Base-by-base conservation (phyloP, 2,329 filamentous ascomycete genomes). In the Aphanocladium album region DNA sequence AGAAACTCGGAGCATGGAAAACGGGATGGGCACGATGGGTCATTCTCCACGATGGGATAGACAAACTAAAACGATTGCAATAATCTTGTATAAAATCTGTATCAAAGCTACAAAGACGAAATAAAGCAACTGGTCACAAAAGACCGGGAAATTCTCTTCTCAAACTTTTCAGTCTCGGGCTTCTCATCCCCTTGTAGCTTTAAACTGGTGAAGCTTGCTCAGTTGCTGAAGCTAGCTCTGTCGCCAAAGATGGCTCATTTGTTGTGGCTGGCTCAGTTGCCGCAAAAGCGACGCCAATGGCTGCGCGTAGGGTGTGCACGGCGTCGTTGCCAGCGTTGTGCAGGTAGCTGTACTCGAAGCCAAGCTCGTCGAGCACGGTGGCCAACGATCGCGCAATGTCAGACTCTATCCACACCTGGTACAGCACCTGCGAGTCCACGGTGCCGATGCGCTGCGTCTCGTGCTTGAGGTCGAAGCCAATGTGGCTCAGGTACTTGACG, bases 271-370 rank as follows among this genome's bases (percentile, higher is more conserved):
- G 35, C 66, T 60, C 58, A 68, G 65, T 35, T 65, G 62, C 9
- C 60, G 41, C 67, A 21, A 74, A 41, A 1, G 71, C 72, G 19
- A 76, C 63, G 0, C 69, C 83, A 7, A 96, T 72, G 79, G 95
- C 83, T 8, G 86, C 88, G 63, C 88, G 86, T 64, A 96, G 74
- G 0, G 91, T 93, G 70, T 89, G 95, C 1, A 86, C 82, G 0
- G 92, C 91, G 70, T 96, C 92, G 65, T 96, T 96, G 1, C 92
- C 87, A 0, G 88, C 92, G 69, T 96, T 96, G 73, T 96, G 92
- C n/a, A 93, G 78, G 66, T 89, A 80, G 72, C 78, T 83, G 46
- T 79, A 83, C 0, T 75, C 67, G 9, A 96, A 83, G 2, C 82
- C 83, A 30, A 96, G 77, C 6, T 88, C 80, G 6, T 73, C 68